Evolutionary conservation across 202 grass and related monocot species (phyloP).

Genomic region (Eragrostis tef): DNA sequence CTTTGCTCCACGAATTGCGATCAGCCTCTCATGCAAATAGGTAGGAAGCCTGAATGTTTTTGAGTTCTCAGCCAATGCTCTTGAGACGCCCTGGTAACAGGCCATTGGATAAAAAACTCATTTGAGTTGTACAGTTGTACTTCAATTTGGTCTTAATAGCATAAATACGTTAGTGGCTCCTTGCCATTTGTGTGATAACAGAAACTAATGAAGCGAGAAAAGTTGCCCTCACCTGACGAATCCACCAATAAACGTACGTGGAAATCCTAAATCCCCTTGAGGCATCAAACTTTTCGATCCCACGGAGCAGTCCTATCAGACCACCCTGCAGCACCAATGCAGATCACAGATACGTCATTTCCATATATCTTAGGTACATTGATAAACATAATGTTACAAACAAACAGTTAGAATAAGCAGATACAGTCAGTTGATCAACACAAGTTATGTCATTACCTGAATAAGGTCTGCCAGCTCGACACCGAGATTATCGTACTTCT

Average conservation of each 20-base stretch:
- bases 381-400: not conserved
- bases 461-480: conserved; percentile 93
- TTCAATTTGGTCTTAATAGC: not conserved
- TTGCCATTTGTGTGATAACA: not conserved
- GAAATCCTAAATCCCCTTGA: conserved; percentile 88
- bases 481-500: conserved; percentile 91
- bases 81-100: conserved; percentile 79
- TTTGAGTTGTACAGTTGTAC: not conserved
- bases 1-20: conserved; percentile 75
- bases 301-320: conserved; percentile 85
- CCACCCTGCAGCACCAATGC: conserved; percentile 68
- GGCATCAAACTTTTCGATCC: conserved; percentile 93
- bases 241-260: conserved; percentile 99
- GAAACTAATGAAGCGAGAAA: conserved; percentile 11
- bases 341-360: not conserved
- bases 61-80: conserved; percentile 70
- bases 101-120: conserved; percentile 25
- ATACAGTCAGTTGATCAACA: conserved; percentile 1
- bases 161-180: not conserved
- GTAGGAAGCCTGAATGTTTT: conserved; percentile 81
- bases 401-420: not conserved
- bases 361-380: not conserved
- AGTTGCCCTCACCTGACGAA: conserved; percentile 69
- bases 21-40: conserved; percentile 86
- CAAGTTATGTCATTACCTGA: conserved; percentile 59